phyloP scores from a whole-genome alignment of 2,329 filamentous ascomycete genomes.

The Aspergillus puulaauensis region DNA sequence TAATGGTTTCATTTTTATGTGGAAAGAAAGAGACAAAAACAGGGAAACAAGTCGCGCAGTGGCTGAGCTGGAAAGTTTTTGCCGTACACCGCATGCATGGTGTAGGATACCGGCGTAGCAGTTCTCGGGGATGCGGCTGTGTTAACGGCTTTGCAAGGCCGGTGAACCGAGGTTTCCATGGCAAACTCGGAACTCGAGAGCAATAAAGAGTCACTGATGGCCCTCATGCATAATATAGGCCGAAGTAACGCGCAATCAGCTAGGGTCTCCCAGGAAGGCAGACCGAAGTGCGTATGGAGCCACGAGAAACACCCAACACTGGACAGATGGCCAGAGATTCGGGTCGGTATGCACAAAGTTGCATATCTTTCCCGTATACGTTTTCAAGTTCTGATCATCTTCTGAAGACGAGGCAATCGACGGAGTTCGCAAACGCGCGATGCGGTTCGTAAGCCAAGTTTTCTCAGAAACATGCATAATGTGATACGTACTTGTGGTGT shows the following conservation, averaged over 20 bases:
- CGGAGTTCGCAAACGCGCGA: slow-evolving; percentile 9
- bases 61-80: neutral
- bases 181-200: neutral
- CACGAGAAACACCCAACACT: neutral
- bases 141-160: slow-evolving; percentile 24
- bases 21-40: neutral
- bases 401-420: neutral
- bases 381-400: neutral
- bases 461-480: slow-evolving; percentile 1
- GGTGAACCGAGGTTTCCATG: slow-evolving; percentile 23
- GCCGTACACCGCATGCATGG: neutral
- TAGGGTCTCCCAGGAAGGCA: neutral
- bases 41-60: neutral
- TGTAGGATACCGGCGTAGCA: neutral
- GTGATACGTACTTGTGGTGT: slow-evolving; percentile 17
- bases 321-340: neutral
- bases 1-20: neutral
- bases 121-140: neutral
- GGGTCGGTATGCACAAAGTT: neutral
- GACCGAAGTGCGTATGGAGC: neutral
- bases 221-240: neutral
- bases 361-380: neutral
- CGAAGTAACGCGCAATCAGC: neutral
- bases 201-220: neutral
- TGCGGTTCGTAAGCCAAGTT: slow-evolving; percentile 8